These are phyloP conservation scores for Nicotiana paniculata DNA, from an alignment of 257 asterid species.

Conservation along the genomic window DNA sequence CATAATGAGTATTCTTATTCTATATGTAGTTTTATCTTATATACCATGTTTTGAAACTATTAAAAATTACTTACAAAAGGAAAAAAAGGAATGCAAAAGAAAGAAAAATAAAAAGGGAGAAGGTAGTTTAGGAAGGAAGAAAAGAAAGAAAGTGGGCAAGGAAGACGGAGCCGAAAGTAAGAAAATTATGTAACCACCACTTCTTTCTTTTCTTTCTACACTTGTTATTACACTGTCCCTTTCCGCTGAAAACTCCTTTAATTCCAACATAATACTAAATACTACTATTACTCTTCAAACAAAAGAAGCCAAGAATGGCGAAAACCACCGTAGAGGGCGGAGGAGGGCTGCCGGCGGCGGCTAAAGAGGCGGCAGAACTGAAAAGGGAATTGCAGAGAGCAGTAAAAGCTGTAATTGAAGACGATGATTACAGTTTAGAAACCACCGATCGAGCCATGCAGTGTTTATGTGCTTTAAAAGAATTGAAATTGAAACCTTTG, in stretches of 20 bases:
- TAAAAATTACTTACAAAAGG: neutral
- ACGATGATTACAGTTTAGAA: constrained; percentile 26
- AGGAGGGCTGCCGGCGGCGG: neutral
- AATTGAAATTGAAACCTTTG: constrained; percentile 19
- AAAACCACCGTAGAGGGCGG: constrained; percentile 1
- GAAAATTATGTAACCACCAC: neutral
- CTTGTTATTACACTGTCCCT: neutral
- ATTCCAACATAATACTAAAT: neutral
- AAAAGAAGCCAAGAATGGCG: constrained; percentile 13
- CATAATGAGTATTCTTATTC: neutral
- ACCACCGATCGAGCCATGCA: constrained; percentile 30
- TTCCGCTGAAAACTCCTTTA: neutral
- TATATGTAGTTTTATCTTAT: neutral
- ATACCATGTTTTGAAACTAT: neutral
- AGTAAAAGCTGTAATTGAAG: constrained; percentile 31
- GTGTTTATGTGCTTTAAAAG: constrained; percentile 28
- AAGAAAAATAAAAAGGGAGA: neutral
- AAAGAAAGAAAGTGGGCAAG: neutral
- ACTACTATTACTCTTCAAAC: neutral
- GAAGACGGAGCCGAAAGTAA: neutral
- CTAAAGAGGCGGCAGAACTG: constrained; percentile 26
- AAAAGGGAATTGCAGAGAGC: constrained; percentile 33
- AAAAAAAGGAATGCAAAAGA: neutral
- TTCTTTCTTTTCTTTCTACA: neutral
- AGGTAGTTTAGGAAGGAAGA: neutral